Percentiles rank a stretch among this genome's conserved stretches.
Evolutionary conservation across 108 stramenopile genomes (phyloP).

Genomic region (Pelagomonas calceolata): DNA sequence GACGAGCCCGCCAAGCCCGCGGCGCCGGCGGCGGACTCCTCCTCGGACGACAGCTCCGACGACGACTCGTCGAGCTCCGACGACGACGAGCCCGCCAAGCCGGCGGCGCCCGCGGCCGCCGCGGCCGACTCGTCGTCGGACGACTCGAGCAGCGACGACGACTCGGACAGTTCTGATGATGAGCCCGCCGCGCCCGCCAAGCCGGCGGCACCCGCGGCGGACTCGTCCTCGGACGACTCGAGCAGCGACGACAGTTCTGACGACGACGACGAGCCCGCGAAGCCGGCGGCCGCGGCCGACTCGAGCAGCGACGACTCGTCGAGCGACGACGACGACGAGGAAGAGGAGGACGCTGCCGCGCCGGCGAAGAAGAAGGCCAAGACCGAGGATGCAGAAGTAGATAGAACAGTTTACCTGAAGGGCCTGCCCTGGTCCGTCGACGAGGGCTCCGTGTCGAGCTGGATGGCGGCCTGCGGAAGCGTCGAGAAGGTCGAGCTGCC

Average conservation of each 20-base stretch:
- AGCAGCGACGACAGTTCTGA: neutral
- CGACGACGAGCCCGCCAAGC: neutral
- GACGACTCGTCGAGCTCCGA: neutral
- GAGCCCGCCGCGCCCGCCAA: neutral
- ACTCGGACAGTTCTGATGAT: neutral
- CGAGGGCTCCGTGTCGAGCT: conserved; percentile 74
- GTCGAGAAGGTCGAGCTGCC: conserved; percentile 66
- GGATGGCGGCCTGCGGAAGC: conserved; percentile 71
- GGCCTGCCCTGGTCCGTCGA: conserved; percentile 85
- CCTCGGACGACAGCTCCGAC: neutral
- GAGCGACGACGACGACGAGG: neutral
- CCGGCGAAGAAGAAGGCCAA: conserved; percentile 10
- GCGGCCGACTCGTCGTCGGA: neutral
- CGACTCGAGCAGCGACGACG: neutral
- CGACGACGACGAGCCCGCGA: neutral
- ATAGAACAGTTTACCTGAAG: conserved; percentile 54
- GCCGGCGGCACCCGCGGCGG: neutral
- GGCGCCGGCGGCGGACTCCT: neutral
- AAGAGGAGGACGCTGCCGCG: neutral
- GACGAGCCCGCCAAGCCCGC: neutral
- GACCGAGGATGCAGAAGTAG: conserved; percentile 22
- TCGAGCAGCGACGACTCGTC: neutral
- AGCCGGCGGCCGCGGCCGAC: too few relatives aligned
- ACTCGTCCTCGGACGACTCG: neutral
- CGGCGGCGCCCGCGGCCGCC: neutral